Evolutionary conservation across 192 early-diverging fungal species (phyloP).

Genomic region (Coemansia sp.): DNA sequence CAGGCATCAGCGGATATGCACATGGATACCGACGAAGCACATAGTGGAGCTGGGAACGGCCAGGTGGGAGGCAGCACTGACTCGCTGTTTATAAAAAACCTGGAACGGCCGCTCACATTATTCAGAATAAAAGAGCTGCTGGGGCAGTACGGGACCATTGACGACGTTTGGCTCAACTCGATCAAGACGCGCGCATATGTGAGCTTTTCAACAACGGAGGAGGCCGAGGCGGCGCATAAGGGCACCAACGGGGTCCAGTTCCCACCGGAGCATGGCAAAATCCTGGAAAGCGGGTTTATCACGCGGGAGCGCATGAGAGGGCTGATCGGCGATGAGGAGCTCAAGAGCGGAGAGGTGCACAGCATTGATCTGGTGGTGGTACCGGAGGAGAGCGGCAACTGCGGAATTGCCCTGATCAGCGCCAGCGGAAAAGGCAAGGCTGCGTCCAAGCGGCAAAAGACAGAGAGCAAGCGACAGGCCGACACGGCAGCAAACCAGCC

Average conservation of each 20-base stretch:
- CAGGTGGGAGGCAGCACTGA: not conserved
- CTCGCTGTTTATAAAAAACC: conserved; percentile 42
- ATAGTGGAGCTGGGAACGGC: not conserved
- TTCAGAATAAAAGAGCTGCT: conserved; percentile 35
- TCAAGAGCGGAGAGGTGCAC: conserved; percentile 21
- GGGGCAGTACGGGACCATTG: conserved; percentile 17
- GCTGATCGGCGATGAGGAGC: conserved; percentile 33
- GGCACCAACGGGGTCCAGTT: conserved; percentile 29
- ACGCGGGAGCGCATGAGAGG: conserved; percentile 30
- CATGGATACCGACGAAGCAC: not conserved
- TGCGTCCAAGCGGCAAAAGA: conserved; percentile 28
- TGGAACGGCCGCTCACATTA: conserved; percentile 41
- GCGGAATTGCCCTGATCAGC: conserved; percentile 29
- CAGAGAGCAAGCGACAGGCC: not conserved
- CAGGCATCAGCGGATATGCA: not conserved
- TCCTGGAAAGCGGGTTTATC: conserved; percentile 40
- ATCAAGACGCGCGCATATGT: conserved; percentile 50
- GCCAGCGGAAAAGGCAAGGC: not conserved
- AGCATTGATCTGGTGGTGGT: conserved; percentile 24
- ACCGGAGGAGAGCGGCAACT: conserved; percentile 26
- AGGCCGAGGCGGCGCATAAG: conserved; percentile 19
- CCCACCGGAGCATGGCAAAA: conserved; percentile 36
- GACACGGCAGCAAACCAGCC: conserved; percentile 10
- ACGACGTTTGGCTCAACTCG: conserved; percentile 47
- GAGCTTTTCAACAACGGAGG: conserved; percentile 19